These are phyloP conservation scores for Dichomitus squalens DNA, from an alignment of 1,284 basidiomycete species.

Conservation along the genomic window DNA sequence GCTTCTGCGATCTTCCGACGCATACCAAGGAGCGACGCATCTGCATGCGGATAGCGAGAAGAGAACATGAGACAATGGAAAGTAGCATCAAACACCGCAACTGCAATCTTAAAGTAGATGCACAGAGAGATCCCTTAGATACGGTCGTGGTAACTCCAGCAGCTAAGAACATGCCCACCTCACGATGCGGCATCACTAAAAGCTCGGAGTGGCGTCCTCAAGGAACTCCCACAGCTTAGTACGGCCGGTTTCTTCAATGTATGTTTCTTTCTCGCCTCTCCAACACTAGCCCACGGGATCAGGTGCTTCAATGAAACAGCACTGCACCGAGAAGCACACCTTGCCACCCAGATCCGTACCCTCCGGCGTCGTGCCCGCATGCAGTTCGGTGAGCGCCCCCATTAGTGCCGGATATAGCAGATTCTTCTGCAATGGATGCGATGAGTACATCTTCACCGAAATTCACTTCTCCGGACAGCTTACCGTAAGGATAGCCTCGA, in stretches of 20 bases:
- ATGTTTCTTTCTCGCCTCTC: constrained; percentile 27
- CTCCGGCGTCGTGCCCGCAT: constrained; percentile 32
- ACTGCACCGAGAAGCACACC: constrained; percentile 14
- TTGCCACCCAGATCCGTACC: constrained; percentile 28
- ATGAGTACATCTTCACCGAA: not conserved
- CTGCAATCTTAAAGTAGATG: too few species aligned
- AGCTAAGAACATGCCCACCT: too few species aligned
- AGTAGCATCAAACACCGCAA: too few species aligned
- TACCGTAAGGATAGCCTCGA: constrained; percentile 1
- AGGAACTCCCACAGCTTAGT: constrained; percentile 44
- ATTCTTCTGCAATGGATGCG: constrained; percentile 16
- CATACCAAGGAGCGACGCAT: too few species aligned
- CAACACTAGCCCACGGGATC: constrained; percentile 43
- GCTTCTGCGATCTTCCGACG: too few species aligned
- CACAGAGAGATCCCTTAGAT: too few species aligned
- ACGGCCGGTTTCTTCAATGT: constrained; percentile 34
- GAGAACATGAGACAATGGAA: too few species aligned
- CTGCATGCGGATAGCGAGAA: too few species aligned
- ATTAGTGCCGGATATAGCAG: constrained; percentile 24
- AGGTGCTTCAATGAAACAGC: constrained; percentile 31
- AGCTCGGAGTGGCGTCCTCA: constrained; percentile 38
- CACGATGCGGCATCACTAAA: too few species aligned
- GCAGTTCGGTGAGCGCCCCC: constrained; percentile 33
- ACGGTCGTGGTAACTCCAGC: too few species aligned
- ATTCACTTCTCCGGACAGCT: not conserved